Conservation (phyloP, 345 rosid species). For the Eutrema japonicum region DNA sequence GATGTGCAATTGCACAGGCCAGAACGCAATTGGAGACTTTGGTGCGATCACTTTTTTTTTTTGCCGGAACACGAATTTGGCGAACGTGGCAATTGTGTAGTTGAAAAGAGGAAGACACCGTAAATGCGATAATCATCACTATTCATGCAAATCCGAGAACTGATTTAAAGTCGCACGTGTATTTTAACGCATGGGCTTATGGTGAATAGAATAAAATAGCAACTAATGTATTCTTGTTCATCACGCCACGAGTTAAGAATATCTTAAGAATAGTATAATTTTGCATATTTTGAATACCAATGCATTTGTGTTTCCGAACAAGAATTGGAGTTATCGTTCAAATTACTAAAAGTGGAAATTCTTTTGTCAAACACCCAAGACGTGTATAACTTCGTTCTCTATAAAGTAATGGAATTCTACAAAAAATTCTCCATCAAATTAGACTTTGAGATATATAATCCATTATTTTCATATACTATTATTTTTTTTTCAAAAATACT, state of each 20-base stretch:
- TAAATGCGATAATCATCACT: background rate
- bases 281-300: background rate
- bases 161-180: constrained; percentile 15
- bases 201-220: background rate
- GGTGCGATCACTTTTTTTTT: constrained; percentile 14
- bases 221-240: constrained; percentile 21
- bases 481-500: background rate
- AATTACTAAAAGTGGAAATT: constrained; percentile 18
- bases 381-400: constrained; percentile 24
- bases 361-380: constrained; percentile 22
- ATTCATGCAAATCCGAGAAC: background rate
- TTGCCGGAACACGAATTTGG: background rate
- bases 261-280: too few relatives aligned
- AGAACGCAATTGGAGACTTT: background rate
- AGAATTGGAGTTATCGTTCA: background rate
- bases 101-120: background rate
- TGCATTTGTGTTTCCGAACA: background rate
- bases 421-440: background rate
- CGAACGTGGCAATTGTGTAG: background rate
- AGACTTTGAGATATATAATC: background rate
- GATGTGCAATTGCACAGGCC: background rate
- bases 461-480: background rate
- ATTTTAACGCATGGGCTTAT: constrained; percentile 37
- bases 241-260: constrained; percentile 19
- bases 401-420: constrained; percentile 5